A percentile compares a stretch with the other conserved stretches of the same genome.
phyloP scores from a whole-genome alignment of 495 filamentous ascomycete genomes.

The Jackrogersella multiformis region DNA sequence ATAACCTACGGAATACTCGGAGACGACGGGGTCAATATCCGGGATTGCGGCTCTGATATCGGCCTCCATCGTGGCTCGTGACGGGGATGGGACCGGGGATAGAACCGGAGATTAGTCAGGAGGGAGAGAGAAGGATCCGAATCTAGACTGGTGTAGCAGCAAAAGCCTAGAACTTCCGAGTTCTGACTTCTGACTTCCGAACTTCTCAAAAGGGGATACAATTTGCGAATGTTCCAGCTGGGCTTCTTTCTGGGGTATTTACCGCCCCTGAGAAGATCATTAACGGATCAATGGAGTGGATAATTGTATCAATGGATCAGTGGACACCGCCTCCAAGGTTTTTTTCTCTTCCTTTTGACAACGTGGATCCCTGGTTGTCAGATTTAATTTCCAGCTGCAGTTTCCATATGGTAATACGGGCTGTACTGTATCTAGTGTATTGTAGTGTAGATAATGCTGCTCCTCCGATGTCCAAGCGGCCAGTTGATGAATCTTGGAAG shows the following conservation, averaged over 20 bases:
- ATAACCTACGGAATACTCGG: slow-evolving; percentile 94
- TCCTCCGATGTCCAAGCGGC: background rate
- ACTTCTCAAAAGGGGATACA: slow-evolving; percentile 27
- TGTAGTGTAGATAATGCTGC: no score
- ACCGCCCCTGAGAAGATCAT: slow-evolving; percentile 23
- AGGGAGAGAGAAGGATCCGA: slow-evolving; percentile 7
- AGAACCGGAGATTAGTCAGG: slow-evolving; percentile 24
- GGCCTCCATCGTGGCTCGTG: slow-evolving; percentile 73
- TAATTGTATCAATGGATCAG: no score
- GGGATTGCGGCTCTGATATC: slow-evolving; percentile 89
- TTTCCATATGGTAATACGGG: slow-evolving; percentile 3
- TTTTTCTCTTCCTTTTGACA: no score
- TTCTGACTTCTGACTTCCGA: no score
- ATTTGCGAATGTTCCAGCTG: slow-evolving; percentile 33
- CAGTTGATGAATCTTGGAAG: slow-evolving; percentile 4
- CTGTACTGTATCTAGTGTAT: slow-evolving; percentile 1
- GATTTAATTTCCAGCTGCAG: slow-evolving; percentile 37
- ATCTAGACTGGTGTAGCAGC: no score
- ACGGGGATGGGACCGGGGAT: slow-evolving; percentile 17
- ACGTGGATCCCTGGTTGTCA: slow-evolving; percentile 28
- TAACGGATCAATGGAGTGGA: no score
- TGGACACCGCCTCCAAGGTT: slow-evolving; percentile 12
- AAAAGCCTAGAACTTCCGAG: no score
- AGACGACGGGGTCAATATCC: slow-evolving; percentile 86
- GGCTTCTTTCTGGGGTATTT: slow-evolving; percentile 12